Conservation (phyloP, 208 protist genomes). For the Acanthamoeba culbertsoni region DNA sequence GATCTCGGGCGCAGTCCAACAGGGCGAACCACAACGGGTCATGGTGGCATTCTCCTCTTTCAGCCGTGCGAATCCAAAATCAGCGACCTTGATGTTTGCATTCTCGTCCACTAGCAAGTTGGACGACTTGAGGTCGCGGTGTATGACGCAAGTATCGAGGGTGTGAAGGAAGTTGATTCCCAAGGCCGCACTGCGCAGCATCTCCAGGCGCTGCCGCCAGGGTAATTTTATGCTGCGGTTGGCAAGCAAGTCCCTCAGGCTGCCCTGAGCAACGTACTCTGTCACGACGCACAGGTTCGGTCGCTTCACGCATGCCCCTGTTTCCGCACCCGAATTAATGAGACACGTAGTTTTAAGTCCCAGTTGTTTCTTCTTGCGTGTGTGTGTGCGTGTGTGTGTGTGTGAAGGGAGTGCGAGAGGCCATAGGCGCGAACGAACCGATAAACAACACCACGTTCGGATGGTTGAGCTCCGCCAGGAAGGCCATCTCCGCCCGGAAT, state of each 20-base stretch:
- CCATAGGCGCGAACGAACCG: background rate
- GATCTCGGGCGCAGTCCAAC: background rate
- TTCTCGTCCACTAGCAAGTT: constrained; percentile 39
- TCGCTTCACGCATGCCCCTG: constrained; percentile 49
- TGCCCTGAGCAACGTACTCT: constrained; percentile 73
- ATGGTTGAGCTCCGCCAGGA: constrained; percentile 32
- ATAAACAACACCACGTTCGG: constrained; percentile 51
- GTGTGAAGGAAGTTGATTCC: constrained; percentile 30
- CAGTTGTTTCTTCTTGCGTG: too few relatives aligned
- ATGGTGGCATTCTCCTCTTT: constrained; percentile 51
- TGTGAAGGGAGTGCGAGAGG: background rate
- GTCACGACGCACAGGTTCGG: constrained; percentile 78
- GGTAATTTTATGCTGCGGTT: background rate
- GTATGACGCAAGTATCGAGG: background rate
- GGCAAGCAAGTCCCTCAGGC: constrained; percentile 65
- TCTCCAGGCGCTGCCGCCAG: background rate
- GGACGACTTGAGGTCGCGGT: constrained; percentile 20
- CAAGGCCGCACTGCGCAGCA: background rate
- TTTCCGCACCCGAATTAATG: background rate
- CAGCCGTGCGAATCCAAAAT: constrained; percentile 12
- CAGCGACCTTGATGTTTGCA: background rate
- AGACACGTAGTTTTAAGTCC: background rate
- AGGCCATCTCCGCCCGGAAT: constrained; percentile 43
- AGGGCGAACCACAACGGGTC: constrained; percentile 9
- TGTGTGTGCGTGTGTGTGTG: too few relatives aligned